phyloP scores from a whole-genome alignment of 1,284 basidiomycete genomes.

The Rhizopogon parksii region DNA sequence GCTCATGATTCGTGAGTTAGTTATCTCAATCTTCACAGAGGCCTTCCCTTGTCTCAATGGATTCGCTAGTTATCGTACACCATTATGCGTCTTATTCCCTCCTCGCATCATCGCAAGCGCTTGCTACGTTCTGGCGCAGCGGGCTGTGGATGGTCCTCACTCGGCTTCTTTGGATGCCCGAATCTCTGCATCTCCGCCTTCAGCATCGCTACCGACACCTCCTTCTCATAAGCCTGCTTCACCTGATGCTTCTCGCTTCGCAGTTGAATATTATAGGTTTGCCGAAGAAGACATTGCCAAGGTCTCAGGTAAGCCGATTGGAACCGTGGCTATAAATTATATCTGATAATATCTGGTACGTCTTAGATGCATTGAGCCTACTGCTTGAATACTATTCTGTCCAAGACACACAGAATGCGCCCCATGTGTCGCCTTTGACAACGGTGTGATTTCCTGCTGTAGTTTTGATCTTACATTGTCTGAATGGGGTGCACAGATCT shows the following conservation, averaged over 20 bases:
- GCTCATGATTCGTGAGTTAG: slow-evolving; percentile 74
- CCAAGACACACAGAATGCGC: slow-evolving; percentile 44
- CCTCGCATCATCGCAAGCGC: slow-evolving; percentile 65
- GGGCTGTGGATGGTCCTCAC: slow-evolving; percentile 60
- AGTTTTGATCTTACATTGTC: slow-evolving; percentile 6
- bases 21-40: slow-evolving; percentile 7
- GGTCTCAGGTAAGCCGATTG: slow-evolving; percentile 46
- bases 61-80: slow-evolving; percentile 59
- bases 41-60: slow-evolving; percentile 8
- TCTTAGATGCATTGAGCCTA: slow-evolving; percentile 53
- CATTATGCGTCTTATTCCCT: slow-evolving; percentile 62
- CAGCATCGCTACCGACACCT: slow-evolving; percentile 63
- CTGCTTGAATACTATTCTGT: slow-evolving; percentile 67
- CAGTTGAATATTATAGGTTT: slow-evolving; percentile 59
- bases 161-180: slow-evolving; percentile 67
- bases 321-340: not conserved
- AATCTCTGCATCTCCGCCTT: slow-evolving; percentile 53
- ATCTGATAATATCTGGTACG: slow-evolving; percentile 9
- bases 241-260: slow-evolving; percentile 61
- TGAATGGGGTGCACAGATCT: slow-evolving; percentile 16
- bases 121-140: slow-evolving; percentile 69
- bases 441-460: slow-evolving; percentile 35
- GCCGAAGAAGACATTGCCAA: slow-evolving; percentile 47
- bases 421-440: slow-evolving; percentile 45
- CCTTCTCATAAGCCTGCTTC: slow-evolving; percentile 68